Conservation (phyloP, 345 rosid species). For the Gynandropsis gynandra region DNA sequence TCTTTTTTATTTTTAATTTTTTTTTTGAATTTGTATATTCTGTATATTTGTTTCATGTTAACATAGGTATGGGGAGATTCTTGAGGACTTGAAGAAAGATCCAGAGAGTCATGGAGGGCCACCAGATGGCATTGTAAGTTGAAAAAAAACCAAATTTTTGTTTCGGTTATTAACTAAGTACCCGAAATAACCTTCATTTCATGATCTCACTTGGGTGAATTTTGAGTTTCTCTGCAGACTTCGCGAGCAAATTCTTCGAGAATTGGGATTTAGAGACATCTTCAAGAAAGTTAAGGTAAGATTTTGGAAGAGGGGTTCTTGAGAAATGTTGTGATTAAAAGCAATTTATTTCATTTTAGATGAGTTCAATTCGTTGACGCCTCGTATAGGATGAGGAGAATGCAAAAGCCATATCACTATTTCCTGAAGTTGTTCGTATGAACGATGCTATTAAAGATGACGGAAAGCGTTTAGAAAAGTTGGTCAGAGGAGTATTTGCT, state of each 20-base stretch:
- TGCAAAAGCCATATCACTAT: constrained; percentile 89
- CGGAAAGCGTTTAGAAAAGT: constrained; percentile 55
- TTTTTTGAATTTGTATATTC: neutral
- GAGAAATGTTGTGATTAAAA: neutral
- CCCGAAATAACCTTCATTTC: constrained; percentile 5
- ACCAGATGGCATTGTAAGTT: constrained; percentile 79
- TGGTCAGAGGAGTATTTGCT: constrained; percentile 84
- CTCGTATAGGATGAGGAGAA: constrained; percentile 85
- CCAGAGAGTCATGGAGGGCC: constrained; percentile 97
- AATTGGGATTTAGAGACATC: constrained; percentile 87
- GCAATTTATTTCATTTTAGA: no score
- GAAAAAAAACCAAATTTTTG: neutral
- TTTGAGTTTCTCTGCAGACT: constrained; percentile 81
- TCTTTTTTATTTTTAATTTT: no score
- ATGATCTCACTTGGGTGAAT: constrained; percentile 10
- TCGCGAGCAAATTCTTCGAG: constrained; percentile 81
- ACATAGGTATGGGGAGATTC: constrained; percentile 60
- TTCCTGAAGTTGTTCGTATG: constrained; percentile 59
- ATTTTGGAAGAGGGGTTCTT: neutral
- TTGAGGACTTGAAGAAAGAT: constrained; percentile 90
- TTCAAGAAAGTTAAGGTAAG: constrained; percentile 95
- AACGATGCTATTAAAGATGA: constrained; percentile 71
- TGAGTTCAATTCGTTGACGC: constrained; percentile 10
- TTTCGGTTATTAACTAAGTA: neutral
- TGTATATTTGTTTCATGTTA: neutral